Conservation (phyloP, 495 filamentous ascomycete species). For the Talaromyces trachyspermus region DNA sequence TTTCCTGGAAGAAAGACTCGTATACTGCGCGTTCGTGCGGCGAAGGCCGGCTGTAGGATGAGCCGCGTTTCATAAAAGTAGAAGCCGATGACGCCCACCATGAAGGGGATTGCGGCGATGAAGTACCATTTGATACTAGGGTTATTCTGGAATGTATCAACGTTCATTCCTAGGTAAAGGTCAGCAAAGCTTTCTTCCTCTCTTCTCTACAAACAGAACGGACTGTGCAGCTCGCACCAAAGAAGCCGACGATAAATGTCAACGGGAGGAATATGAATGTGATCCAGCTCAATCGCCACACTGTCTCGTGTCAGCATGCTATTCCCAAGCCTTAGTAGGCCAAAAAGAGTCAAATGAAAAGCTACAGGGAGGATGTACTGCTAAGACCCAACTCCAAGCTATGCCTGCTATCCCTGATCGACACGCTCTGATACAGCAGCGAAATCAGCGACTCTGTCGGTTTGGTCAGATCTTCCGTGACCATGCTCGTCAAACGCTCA, state of each 20-base stretch:
- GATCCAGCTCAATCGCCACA: slow-evolving; percentile 34
- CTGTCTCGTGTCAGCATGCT: background rate
- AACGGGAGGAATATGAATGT: slow-evolving; percentile 50
- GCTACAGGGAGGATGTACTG: no score
- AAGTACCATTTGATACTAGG: slow-evolving; percentile 48
- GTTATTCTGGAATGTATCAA: slow-evolving; percentile 30
- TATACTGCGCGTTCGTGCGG: slow-evolving; percentile 46
- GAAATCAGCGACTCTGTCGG: slow-evolving; percentile 36
- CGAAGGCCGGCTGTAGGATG: slow-evolving; percentile 30
- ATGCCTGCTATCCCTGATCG: slow-evolving; percentile 44
- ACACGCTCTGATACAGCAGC: slow-evolving; percentile 48
- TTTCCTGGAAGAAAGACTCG: slow-evolving; percentile 39
- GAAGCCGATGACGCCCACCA: slow-evolving; percentile 32
- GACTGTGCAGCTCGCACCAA: slow-evolving; percentile 23
- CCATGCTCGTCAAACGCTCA: slow-evolving; percentile 30
- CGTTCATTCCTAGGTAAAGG: slow-evolving; percentile 34
- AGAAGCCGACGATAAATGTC: slow-evolving; percentile 44
- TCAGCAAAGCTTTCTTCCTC: background rate
- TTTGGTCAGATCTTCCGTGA: slow-evolving; percentile 44
- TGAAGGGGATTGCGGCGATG: slow-evolving; percentile 36
- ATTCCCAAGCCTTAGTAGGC: no score
- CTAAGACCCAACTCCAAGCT: slow-evolving; percentile 41
- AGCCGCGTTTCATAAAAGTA: slow-evolving; percentile 46
- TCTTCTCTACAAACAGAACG: background rate
- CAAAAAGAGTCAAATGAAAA: no score